Percentiles rank a stretch among this genome's conserved stretches.
These are phyloP conservation scores for Lepidium campestre DNA, from an alignment of 441 rosid species.

Conservation along the genomic window DNA sequence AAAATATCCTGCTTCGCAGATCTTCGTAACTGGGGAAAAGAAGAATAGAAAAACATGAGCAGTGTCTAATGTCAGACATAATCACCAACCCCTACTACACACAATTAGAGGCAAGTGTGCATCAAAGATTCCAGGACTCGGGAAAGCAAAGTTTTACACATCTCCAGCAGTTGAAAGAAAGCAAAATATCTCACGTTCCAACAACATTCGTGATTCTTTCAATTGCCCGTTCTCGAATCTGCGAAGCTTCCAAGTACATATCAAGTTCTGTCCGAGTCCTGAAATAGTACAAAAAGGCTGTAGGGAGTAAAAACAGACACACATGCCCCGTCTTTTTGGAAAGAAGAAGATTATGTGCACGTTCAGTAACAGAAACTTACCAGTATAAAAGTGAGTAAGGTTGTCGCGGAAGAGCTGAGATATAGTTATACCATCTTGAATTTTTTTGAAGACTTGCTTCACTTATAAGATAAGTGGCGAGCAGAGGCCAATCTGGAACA, in stretches of 20 bases:
- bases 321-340: constrained; percentile 29
- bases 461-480: constrained; percentile 83
- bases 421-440: constrained; percentile 89
- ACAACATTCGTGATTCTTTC: constrained; percentile 82
- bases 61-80: background rate
- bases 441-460: constrained; percentile 75
- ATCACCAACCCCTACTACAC: background rate
- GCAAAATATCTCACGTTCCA: constrained; percentile 64
- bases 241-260: constrained; percentile 93
- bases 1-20: constrained; percentile 72
- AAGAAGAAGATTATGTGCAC: constrained; percentile 13
- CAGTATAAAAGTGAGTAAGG: constrained; percentile 95
- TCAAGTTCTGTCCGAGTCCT: constrained; percentile 95
- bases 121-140: background rate
- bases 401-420: constrained; percentile 82
- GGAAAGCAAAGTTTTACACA: constrained; percentile 10
- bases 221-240: constrained; percentile 83
- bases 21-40: constrained; percentile 64
- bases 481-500: constrained; percentile 97
- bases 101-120: background rate
- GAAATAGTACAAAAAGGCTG: constrained; percentile 49
- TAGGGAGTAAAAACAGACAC: constrained; percentile 52
- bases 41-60: background rate
- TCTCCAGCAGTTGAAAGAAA: background rate
- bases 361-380: constrained; percentile 32